Evolutionary conservation across 1,284 basidiomycete genomes (phyloP).

Genomic region (Cutaneotrichosporon sp.): DNA sequence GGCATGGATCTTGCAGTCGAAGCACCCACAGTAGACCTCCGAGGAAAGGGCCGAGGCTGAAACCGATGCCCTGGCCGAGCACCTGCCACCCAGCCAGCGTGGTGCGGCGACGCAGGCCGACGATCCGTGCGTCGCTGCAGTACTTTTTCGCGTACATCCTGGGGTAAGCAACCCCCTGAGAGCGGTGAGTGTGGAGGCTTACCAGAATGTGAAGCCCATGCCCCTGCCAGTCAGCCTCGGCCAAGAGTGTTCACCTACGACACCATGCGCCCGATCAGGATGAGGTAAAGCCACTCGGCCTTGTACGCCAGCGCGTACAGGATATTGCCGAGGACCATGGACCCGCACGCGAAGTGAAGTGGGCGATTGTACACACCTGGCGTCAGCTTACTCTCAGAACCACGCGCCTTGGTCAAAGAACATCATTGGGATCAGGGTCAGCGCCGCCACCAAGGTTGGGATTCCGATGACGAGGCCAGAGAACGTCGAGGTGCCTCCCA

Average conservation of each 20-base stretch:
- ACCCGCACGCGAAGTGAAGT: constrained; percentile 11
- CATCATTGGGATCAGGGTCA: too few relatives aligned
- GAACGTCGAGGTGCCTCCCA: constrained; percentile 14
- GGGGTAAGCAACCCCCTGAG: too few relatives aligned
- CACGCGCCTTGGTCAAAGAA: constrained; percentile 10
- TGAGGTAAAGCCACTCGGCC: constrained; percentile 15
- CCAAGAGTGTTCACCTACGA: too few relatives aligned
- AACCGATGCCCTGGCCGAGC: constrained; percentile 14
- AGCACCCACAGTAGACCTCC: constrained; percentile 14
- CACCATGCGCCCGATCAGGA: constrained; percentile 15
- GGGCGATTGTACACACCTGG: constrained; percentile 12
- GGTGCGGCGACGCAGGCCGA: constrained; percentile 15
- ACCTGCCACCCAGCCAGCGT: constrained; percentile 19
- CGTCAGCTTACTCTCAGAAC: neutral
- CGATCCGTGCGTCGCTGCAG: constrained; percentile 11
- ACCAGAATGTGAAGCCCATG: constrained; percentile 13
- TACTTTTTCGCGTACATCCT: constrained; percentile 18
- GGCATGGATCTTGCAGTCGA: too few relatives aligned
- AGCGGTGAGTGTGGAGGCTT: too few relatives aligned
- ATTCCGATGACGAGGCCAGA: constrained; percentile 19
- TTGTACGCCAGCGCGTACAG: constrained; percentile 14
- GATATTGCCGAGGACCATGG: constrained; percentile 10
- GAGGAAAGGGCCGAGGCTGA: constrained; percentile 15
- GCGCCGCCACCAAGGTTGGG: constrained; percentile 3
- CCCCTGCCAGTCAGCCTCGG: neutral